Percentiles rank a stretch among this genome's conserved stretches.
phyloP scores from a whole-genome alignment of 306 rosid genomes.

The Hippophae gyantsensis region DNA sequence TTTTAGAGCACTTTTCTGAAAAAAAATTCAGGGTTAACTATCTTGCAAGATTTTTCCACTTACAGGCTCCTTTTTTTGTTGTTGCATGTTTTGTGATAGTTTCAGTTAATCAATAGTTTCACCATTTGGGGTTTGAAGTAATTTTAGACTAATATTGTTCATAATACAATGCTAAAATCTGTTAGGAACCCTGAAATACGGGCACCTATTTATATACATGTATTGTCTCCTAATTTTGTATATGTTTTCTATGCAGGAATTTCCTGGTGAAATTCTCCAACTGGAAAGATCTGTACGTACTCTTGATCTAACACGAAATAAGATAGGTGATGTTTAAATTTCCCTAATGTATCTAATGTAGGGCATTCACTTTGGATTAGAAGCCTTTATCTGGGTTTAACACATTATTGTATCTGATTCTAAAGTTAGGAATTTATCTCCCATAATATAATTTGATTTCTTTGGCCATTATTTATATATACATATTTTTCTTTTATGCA shows the following conservation, averaged over 20 bases:
- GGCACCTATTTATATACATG: not conserved
- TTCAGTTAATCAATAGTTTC: too few species aligned
- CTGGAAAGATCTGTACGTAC: slow-evolving; percentile 75
- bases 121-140: not conserved
- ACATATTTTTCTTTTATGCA: slow-evolving; percentile 28
- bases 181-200: too few species aligned
- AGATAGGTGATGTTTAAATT: slow-evolving; percentile 43
- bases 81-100: too few species aligned
- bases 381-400: not conserved
- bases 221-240: not conserved
- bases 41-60: too few species aligned
- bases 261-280: slow-evolving; percentile 74
- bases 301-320: slow-evolving; percentile 75
- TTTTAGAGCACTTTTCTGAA: too few species aligned
- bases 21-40: too few species aligned
- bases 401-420: not conserved
- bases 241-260: slow-evolving; percentile 35
- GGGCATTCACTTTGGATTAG: slow-evolving; percentile 10
- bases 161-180: too few species aligned
- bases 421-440: not conserved
- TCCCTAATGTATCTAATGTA: slow-evolving; percentile 1
- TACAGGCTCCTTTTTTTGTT: too few species aligned
- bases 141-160: not conserved
- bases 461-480: slow-evolving; percentile 4
- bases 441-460: slow-evolving; percentile 3